A percentile compares a stretch with the other conserved stretches of the same genome.
phyloP scores from a whole-genome alignment of 2,329 filamentous ascomycete species.

The Ambrosiella cleistominuta region DNA sequence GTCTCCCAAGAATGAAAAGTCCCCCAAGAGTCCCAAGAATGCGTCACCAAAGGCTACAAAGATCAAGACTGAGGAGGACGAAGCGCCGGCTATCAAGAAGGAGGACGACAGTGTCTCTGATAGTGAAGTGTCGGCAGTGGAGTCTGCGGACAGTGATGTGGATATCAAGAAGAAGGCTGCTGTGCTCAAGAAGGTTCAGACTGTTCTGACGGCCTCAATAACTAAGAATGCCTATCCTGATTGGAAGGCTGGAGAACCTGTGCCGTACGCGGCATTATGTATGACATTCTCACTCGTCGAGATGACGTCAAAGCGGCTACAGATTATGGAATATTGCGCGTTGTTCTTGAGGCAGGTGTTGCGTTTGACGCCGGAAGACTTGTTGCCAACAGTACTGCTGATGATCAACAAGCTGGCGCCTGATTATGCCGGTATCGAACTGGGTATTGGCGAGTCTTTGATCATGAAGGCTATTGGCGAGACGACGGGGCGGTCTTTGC shows the following conservation, averaged over 20 bases:
- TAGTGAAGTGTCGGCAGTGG: constrained; percentile 20
- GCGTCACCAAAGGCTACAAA: constrained; percentile 14
- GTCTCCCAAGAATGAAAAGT: constrained; percentile 34
- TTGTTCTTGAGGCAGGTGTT: constrained; percentile 89
- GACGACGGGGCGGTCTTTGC: constrained; percentile 70
- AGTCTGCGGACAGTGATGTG: constrained; percentile 27
- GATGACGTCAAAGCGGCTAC: constrained; percentile 77
- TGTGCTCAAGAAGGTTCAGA: constrained; percentile 63
- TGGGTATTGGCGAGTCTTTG: constrained; percentile 94
- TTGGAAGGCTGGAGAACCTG: constrained; percentile 75
- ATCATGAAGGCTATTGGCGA: constrained; percentile 99
- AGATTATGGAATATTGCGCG: constrained; percentile 78
- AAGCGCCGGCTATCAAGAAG: constrained; percentile 21
- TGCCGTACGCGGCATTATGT: constrained; percentile 88
- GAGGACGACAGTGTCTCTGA: constrained; percentile 24
- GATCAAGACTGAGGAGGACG: constrained; percentile 28
- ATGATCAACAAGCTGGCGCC: constrained; percentile 98
- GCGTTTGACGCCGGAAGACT: constrained; percentile 69
- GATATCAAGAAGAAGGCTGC: constrained; percentile 57
- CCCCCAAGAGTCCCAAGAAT: not conserved
- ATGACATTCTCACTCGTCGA: constrained; percentile 89
- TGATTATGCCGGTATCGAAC: constrained; percentile 87
- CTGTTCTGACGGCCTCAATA: constrained; percentile 47
- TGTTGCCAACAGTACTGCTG: constrained; percentile 73
- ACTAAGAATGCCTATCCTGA: constrained; percentile 78